Evolutionary conservation across 2,329 filamentous ascomycete species (phyloP), one percentile per base, ranked within the genome.

Genomic region (Ramichloridium luteum): DNA sequence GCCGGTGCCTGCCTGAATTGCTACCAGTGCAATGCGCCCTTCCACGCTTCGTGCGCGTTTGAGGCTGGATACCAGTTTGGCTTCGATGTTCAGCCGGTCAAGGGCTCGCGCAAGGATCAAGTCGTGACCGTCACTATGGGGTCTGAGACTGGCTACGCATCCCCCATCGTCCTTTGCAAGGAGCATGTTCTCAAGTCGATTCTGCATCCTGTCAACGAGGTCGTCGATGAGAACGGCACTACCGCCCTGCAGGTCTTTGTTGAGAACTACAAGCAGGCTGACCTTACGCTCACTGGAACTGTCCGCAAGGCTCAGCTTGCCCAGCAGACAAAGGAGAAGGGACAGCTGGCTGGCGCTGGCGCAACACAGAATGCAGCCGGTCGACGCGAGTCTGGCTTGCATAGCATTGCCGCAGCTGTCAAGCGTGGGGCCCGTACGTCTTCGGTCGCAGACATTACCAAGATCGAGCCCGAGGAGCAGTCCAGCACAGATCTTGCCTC

Each of bases 251-350:
- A 94, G 54, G 67, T 93, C 15, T 98, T 81, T 53, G 82, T 80
- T 27, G 78, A 79, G 44, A 85, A 78, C 36, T 94, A 84, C 64
- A 98, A 98, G 57, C 88, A 96, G 58, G 88, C 90, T 6, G 90
- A 98, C 53, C 70, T 88, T 25, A 74, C 81, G 3, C 62, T 94
- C 46, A 94, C 86, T 2, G 90, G 90, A 16, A 94, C 88, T 12
- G 83, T 90, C 13, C 79, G 90, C 33, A 94, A 93, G 58, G 88
- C 90, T 13, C 90, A 83, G 37, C 69, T 90, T 25, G 51, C 71
- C 78, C 50, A 74, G 72, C 35, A 68, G 16, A 70, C 71, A 9
- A 82, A 77, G 51, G 60, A 60, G 14, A 53, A 55, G 28, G 54
- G 58, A 13, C 58, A 54, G 31, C 49, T 51, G 13, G 42, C 57